Evolutionary conservation across 495 filamentous ascomycete species (phyloP).

Genomic region (Aspergillus sparsus): DNA sequence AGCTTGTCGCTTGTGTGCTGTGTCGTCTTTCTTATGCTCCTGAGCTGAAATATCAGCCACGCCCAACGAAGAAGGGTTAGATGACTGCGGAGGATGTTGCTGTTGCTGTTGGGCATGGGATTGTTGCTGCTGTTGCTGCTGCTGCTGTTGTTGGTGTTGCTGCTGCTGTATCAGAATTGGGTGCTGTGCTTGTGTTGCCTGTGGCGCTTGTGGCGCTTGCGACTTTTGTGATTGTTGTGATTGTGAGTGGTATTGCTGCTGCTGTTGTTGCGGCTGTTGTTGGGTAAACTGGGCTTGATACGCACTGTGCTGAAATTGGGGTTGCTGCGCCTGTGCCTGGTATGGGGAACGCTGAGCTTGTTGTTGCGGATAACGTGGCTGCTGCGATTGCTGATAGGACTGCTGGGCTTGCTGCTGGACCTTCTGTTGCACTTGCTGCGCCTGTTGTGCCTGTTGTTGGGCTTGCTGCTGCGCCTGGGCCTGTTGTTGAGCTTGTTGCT

Average conservation of each 20-base stretch:
- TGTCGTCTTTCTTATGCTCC: constrained; percentile 13
- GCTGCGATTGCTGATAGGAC: constrained; percentile 29
- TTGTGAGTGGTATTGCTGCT: constrained; percentile 25
- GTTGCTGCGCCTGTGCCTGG: constrained; percentile 31
- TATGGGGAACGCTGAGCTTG: constrained; percentile 38
- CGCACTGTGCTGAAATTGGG: constrained; percentile 30
- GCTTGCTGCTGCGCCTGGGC: constrained; percentile 34
- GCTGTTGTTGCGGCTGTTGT: constrained; percentile 27
- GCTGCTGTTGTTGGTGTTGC: constrained; percentile 11
- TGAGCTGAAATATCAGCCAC: neutral
- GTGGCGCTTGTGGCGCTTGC: constrained; percentile 22
- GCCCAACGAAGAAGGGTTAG: constrained; percentile 3
- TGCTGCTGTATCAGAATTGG: constrained; percentile 16
- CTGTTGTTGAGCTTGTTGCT: constrained; percentile 28
- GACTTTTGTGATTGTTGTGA: constrained; percentile 21
- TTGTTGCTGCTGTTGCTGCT: constrained; percentile 9
- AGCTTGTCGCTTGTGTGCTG: constrained; percentile 10
- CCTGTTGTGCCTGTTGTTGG: constrained; percentile 30
- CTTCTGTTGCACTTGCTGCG: constrained; percentile 28
- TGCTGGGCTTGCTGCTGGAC: constrained; percentile 13
- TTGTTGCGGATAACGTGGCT: constrained; percentile 33
- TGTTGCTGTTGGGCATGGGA: constrained; percentile 8
- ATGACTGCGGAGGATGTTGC: constrained; percentile 13
- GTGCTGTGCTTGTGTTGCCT: constrained; percentile 22
- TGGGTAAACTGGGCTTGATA: constrained; percentile 26